Conservation (phyloP, 2,329 filamentous ascomycete species). For the Neonectria coccinea region DNA sequence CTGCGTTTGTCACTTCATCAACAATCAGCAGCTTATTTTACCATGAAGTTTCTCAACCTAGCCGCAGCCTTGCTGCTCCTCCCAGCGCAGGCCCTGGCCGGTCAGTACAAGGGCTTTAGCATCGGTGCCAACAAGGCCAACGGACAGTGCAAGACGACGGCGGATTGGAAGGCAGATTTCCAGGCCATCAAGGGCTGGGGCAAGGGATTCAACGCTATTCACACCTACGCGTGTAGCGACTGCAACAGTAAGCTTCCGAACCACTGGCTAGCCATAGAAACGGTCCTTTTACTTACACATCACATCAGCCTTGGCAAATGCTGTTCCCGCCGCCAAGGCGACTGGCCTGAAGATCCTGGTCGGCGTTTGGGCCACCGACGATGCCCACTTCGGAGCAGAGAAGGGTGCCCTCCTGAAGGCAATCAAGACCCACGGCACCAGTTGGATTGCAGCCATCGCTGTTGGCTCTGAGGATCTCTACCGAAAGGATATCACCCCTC, state of each 20-base stretch:
- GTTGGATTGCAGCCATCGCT: conserved; percentile 41
- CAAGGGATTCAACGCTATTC: conserved; percentile 43
- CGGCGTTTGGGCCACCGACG: conserved; percentile 41
- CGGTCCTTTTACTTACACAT: conserved; percentile 3
- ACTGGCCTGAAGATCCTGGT: conserved; percentile 41
- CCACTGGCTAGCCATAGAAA: neutral
- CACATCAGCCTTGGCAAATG: conserved; percentile 37
- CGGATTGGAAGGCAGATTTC: conserved; percentile 44
- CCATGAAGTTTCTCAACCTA: conserved; percentile 38
- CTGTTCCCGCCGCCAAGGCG: conserved; percentile 42
- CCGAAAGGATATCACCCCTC: conserved; percentile 39
- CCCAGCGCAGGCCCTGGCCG: conserved; percentile 37
- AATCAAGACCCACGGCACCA: conserved; percentile 42
- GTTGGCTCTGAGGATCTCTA: conserved; percentile 43
- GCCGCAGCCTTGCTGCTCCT: conserved; percentile 36
- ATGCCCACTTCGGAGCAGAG: conserved; percentile 39
- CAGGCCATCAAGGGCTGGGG: conserved; percentile 42
- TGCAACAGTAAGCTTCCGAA: conserved; percentile 36
- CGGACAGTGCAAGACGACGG: conserved; percentile 38
- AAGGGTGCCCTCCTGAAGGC: conserved; percentile 42
- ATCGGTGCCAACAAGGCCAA: conserved; percentile 40
- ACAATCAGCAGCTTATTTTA: neutral
- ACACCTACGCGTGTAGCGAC: conserved; percentile 37
- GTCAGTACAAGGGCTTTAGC: conserved; percentile 42
- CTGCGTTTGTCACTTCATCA: neutral